Base-by-base conservation (phyloP, 2,329 filamentous ascomycete species). In the Tolypocladium pustulatum region DNA sequence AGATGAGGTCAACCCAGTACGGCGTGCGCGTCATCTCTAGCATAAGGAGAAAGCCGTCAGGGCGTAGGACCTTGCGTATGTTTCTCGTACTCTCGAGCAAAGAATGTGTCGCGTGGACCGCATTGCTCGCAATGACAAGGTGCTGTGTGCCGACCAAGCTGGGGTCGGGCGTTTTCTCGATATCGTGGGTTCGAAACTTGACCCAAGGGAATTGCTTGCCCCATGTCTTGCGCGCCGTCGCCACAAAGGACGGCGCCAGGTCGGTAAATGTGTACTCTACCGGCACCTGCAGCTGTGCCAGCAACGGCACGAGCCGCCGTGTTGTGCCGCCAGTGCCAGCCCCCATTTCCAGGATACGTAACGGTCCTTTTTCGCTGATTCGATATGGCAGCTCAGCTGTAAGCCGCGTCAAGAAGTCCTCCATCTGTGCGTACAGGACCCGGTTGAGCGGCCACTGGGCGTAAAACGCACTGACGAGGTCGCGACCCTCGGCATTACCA, bases 241-340 rank as follows among this genome's bases (percentile, higher is more conserved):
- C 54, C 6, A 63, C 60, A 30, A 64, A 53, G 4, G 62, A 62
- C 3, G 58, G 57, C 0, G 72, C 67, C 2, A 77, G 59, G 46
- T 78, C 75, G 1, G 75, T 75, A 55, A 76, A 73, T 1, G 70
- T 73, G 60, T 77, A 77, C 49, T 68, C 63, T 25, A 73, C 65
- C 0, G 67, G 64, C 0, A 69, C 69, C 67, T 1, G 65, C 41
- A 1, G 72, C 66, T 4, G 75, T 57, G 55, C 65, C 1, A 76
- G 65, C 1, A 66, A n/a, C 0, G 66, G 67, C 17, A 71, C 59
- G 3, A 74, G 58, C 34, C 56, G 54, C 37, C 59, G 62, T 3
- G 73, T 75, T 0, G 74, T 75, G 9, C 70, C 68, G 2, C 71
- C 69, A 0, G 71, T 64, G 32, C 64, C 64, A 12, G 62, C 64